These are phyloP conservation scores for Zangia roseola DNA, from an alignment of 768 basidiomycete genomes.

Conservation along the genomic window DNA sequence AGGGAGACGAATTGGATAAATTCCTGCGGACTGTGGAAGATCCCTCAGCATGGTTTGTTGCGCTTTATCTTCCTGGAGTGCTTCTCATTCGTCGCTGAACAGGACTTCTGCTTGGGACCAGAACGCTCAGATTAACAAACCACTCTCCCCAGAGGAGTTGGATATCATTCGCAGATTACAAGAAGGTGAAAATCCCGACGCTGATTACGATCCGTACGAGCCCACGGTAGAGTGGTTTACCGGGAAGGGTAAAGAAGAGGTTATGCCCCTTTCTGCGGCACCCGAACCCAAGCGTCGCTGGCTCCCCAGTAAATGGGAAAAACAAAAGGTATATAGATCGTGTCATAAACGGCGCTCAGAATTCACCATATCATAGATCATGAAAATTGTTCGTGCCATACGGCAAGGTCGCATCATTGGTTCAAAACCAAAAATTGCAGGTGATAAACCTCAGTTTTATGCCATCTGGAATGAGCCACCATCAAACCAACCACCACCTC, in stretches of 20 bases:
- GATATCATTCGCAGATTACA: conserved; percentile 94
- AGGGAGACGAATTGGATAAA: conserved; percentile 95
- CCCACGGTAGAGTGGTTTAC: conserved; percentile 97
- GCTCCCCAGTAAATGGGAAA: conserved; percentile 99
- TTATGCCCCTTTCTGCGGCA: conserved; percentile 88
- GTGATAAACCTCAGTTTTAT: conserved; percentile 69
- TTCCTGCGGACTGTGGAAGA: conserved; percentile 94
- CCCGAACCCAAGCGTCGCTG: conserved; percentile 96
- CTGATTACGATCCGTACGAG: conserved; percentile 87
- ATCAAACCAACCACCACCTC: conserved; percentile 77
- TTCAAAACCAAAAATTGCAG: conserved; percentile 76
- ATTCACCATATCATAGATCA: conserved; percentile 57
- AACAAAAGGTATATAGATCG: conserved; percentile 74
- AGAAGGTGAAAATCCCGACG: conserved; percentile 88
- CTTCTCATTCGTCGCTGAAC: conserved; percentile 1
- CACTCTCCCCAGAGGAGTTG: conserved; percentile 85
- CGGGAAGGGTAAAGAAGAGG: conserved; percentile 89
- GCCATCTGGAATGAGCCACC: conserved; percentile 85
- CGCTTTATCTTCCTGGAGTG: background rate
- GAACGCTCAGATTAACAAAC: conserved; percentile 79
- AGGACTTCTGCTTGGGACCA: conserved; percentile 96
- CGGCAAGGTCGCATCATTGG: conserved; percentile 92
- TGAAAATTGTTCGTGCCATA: conserved; percentile 99
- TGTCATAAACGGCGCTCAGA: background rate
- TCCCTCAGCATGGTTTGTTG: conserved; percentile 75